These are phyloP conservation scores for Aureobasidium sp. DNA, from an alignment of 2,329 filamentous ascomycete genomes.

Conservation along the genomic window DNA sequence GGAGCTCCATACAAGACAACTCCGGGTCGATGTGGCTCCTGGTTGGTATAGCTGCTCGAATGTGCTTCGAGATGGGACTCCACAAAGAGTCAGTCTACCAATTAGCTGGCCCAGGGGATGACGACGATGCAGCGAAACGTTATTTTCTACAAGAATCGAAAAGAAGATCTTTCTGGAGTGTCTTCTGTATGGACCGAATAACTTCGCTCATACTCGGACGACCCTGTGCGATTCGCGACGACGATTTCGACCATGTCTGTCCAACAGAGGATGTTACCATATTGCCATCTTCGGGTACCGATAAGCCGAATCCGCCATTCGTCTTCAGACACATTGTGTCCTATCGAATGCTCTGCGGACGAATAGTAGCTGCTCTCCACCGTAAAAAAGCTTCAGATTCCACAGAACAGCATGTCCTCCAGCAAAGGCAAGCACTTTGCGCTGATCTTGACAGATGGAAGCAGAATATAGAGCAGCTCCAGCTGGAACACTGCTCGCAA, in stretches of 20 bases:
- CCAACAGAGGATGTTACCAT: constrained; percentile 30
- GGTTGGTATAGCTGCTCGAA: constrained; percentile 47
- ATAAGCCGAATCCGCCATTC: background rate
- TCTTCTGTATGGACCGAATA: constrained; percentile 45
- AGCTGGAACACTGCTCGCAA: constrained; percentile 29
- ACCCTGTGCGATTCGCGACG: constrained; percentile 44
- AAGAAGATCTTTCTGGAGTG: constrained; percentile 49
- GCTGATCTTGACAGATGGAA: constrained; percentile 39
- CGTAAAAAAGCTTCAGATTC: constrained; percentile 29
- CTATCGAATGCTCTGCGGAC: constrained; percentile 47
- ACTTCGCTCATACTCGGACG: constrained; percentile 44
- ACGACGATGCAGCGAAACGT: background rate
- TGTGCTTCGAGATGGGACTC: constrained; percentile 62
- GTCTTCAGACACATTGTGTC: constrained; percentile 47
- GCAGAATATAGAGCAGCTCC: constrained; percentile 31
- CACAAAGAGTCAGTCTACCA: constrained; percentile 44
- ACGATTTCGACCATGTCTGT: constrained; percentile 47
- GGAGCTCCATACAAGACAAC: constrained; percentile 40
- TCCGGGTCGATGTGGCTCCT: constrained; percentile 47
- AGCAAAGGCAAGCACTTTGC: constrained; percentile 30
- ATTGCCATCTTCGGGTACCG: background rate
- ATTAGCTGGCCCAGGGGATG: constrained; percentile 11
- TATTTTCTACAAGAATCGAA: constrained; percentile 39
- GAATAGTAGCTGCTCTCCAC: constrained; percentile 41
- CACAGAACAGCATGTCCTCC: constrained; percentile 24